Evolutionary conservation across 2,329 filamentous ascomycete genomes (phyloP).

Genomic region (Aspergillus pseudotamarii): DNA sequence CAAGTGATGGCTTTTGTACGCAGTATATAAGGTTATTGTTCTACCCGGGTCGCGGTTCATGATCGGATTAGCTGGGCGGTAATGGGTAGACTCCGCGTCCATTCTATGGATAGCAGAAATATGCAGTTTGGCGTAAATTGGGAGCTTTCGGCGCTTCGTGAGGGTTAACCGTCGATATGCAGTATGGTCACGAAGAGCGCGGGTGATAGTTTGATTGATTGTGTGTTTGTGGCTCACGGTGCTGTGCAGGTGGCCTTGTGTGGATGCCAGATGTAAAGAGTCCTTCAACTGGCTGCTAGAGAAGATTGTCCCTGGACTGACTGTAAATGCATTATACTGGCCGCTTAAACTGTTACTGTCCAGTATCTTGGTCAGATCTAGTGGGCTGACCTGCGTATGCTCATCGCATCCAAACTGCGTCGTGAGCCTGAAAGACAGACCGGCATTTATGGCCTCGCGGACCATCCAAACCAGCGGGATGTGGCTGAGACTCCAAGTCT

Average conservation of each 20-base stretch:
- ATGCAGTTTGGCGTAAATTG: not conserved
- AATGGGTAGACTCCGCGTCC: not conserved
- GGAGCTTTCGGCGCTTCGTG: not conserved
- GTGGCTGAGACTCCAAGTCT: not conserved
- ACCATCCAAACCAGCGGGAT: slow-evolving; percentile 7
- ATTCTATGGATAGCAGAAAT: not conserved
- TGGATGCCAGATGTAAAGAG: not conserved
- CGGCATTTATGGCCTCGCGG: not conserved
- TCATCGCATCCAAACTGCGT: not conserved
- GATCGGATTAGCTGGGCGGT: not conserved
- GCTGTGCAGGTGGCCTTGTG: not conserved
- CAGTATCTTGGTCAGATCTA: not conserved
- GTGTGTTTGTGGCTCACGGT: not conserved
- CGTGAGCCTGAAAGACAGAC: not conserved
- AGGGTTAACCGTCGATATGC: not conserved
- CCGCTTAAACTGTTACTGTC: not conserved
- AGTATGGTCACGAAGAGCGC: not conserved
- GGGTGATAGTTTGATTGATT: not conserved
- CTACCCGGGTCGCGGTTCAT: not conserved
- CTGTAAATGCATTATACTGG: not conserved
- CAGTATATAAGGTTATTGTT: not conserved
- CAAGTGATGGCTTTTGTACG: not conserved
- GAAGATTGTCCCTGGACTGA: not conserved
- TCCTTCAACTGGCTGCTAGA: not conserved
- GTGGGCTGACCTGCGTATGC: not conserved